Percentiles rank a stretch among this genome's conserved stretches.
Evolutionary conservation across 345 rosid species (phyloP).

Genomic region (Noccaea bulbosa): DNA sequence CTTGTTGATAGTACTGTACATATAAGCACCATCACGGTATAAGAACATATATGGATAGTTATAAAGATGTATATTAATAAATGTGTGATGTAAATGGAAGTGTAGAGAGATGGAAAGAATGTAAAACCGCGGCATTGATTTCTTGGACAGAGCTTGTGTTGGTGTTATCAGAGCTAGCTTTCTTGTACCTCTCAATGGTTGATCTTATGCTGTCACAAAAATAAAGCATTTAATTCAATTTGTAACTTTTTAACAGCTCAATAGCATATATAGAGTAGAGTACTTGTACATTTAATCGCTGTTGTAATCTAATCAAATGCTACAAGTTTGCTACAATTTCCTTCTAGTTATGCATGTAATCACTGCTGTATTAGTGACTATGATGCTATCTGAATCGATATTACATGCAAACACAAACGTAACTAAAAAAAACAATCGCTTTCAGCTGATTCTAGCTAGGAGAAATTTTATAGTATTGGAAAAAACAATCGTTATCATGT

Average conservation of each 20-base stretch:
- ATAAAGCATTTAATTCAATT: neutral
- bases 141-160: conserved; percentile 70
- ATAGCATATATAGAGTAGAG: neutral
- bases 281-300: conserved; percentile 23
- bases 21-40: conserved; percentile 2
- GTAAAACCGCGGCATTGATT: conserved; percentile 91
- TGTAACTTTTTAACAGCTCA: neutral
- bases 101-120: conserved; percentile 8
- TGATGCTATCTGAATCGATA: too few relatives aligned
- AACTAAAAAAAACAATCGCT: neutral
- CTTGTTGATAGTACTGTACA: conserved; percentile 92
- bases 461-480: neutral
- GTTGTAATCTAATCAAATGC: neutral
- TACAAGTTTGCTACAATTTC: too few relatives aligned
- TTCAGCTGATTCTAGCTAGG: neutral
- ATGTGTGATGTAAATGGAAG: neutral
- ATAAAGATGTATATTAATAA: neutral
- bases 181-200: conserved; percentile 94
- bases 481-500: too few relatives aligned
- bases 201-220: conserved; percentile 67
- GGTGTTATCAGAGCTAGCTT: conserved; percentile 76
- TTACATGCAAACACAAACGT: neutral
- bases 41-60: neutral
- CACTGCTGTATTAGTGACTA: too few relatives aligned
- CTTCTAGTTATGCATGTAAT: too few relatives aligned